phyloP scores from a whole-genome alignment of 768 basidiomycete genomes.

The Neoboletus magnificus region DNA sequence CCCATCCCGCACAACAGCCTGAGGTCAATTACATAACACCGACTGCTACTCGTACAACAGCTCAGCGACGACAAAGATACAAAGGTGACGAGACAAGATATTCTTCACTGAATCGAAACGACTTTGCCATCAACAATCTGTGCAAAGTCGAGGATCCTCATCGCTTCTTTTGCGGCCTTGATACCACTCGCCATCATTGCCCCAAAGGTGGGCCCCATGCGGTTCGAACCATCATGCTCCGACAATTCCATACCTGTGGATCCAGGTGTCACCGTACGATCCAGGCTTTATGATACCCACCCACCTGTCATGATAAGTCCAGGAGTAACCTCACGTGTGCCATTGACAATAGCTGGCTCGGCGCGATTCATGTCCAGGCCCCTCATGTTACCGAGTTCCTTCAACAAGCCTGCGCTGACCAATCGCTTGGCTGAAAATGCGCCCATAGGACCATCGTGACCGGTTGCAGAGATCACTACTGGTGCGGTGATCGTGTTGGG shows the following conservation, averaged over 20 bases:
- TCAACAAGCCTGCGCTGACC: conserved; percentile 69
- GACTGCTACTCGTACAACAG: not conserved
- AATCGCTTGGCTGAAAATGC: conserved; percentile 79
- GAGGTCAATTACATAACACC: conserved; percentile 11
- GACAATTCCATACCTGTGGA: conserved; percentile 75
- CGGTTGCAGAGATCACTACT: conserved; percentile 66
- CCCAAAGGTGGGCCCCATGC: conserved; percentile 78
- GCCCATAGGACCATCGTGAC: conserved; percentile 78
- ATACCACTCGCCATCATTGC: conserved; percentile 78
- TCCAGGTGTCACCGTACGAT: not conserved
- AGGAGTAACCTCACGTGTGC: conserved; percentile 71
- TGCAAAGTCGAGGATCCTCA: conserved; percentile 47
- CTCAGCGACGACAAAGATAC: not conserved
- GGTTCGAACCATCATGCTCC: conserved; percentile 75
- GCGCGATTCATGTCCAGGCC: conserved; percentile 79
- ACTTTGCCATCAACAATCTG: conserved; percentile 55
- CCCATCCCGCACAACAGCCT: not conserved
- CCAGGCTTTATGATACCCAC: conserved; percentile 15
- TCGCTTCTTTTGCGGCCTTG: conserved; percentile 66
- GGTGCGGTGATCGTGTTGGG: conserved; percentile 82
- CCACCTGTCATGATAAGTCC: conserved; percentile 71
- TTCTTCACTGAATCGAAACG: conserved; percentile 30
- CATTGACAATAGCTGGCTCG: conserved; percentile 78
- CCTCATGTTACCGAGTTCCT: conserved; percentile 76
- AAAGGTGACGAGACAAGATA: not conserved